Conservation (phyloP, 768 basidiomycete species). For the Amanita molliuscula region DNA sequence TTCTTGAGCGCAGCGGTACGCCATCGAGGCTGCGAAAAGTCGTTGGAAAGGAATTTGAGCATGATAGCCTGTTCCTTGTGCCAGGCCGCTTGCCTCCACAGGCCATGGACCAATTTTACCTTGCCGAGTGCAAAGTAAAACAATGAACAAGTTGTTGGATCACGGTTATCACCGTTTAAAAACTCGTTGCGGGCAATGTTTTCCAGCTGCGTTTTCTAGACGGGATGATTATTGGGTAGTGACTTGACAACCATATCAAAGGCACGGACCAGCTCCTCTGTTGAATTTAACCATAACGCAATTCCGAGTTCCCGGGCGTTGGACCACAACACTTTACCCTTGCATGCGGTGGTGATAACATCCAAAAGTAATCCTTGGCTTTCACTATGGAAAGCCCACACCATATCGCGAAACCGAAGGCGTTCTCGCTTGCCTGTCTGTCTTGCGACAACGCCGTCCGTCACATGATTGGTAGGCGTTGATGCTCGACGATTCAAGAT, state of each 20-base stretch:
- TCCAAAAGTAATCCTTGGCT: constrained; percentile 77
- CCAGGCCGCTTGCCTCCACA: constrained; percentile 94
- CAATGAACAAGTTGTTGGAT: constrained; percentile 83
- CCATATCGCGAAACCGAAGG: constrained; percentile 87
- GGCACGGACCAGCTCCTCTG: constrained; percentile 58
- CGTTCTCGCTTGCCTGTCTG: constrained; percentile 53
- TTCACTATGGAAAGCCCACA: constrained; percentile 97
- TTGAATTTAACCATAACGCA: constrained; percentile 78
- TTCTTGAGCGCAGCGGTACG: constrained; percentile 92
- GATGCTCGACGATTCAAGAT: constrained; percentile 64
- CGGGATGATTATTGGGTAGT: neutral
- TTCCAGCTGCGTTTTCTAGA: constrained; percentile 75
- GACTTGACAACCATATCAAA: neutral
- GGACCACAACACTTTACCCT: constrained; percentile 81
- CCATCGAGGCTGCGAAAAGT: constrained; percentile 81
- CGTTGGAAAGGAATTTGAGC: constrained; percentile 88
- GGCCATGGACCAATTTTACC: constrained; percentile 80
- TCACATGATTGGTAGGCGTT: constrained; percentile 21
- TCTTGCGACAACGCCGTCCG: constrained; percentile 29
- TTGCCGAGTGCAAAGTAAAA: constrained; percentile 95
- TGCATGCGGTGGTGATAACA: constrained; percentile 62
- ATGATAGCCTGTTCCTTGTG: constrained; percentile 83
- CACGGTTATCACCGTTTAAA: constrained; percentile 76
- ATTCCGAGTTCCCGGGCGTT: constrained; percentile 84
- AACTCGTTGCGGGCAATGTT: constrained; percentile 87